Evolutionary conservation across 148 eudicot species (phyloP), one percentile per base, ranked within the genome.

Genomic region (Rhododendron vialii): DNA sequence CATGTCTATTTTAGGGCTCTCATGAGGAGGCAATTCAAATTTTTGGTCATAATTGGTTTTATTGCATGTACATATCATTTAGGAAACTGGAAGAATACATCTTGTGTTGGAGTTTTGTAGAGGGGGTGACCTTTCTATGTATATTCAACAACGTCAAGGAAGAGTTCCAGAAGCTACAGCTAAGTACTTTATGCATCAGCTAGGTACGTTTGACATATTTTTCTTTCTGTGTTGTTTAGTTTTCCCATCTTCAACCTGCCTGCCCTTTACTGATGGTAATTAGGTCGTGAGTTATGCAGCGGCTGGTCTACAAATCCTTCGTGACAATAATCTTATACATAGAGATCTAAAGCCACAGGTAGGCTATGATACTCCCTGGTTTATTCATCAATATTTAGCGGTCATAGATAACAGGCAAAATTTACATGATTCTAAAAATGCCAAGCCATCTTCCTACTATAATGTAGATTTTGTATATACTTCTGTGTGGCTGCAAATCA

Each of bases 321-420:
- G 96, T 65, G 95, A 95, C n/a, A 93, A 95, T 92, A 91, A 95
- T 88, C 92, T 95, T 84, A 95, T 96, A 83, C 99, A 96, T 87
- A 94, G 99, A 83, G 99, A 96, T 89, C 88, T 96, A 87, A 96
- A 96, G 90, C 99, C 99, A 17, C 99, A 96, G 98, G 99, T 94
- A 75, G 84, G 88, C 84, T 67, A 53, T 76, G 55, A 20, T 81
- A 14, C 50, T 78, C 73, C 80, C 9, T 74, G 20, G 74, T 74
- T 81, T 63, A 61, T 48, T 30, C 5, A n/a, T 61, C 43, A 24
- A 20, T 38, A 17, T 36, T 73, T 63, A 38, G 41, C 3, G 12
- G 22, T 20, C 7, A 33, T 86, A 26, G 30, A 2, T 48, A 33
- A 22, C n/a, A 22, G 26, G 65, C 17, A 26, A 7, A 43, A 28